Conservation (phyloP, 495 filamentous ascomycete genomes). For the Arthonia radiata region DNA sequence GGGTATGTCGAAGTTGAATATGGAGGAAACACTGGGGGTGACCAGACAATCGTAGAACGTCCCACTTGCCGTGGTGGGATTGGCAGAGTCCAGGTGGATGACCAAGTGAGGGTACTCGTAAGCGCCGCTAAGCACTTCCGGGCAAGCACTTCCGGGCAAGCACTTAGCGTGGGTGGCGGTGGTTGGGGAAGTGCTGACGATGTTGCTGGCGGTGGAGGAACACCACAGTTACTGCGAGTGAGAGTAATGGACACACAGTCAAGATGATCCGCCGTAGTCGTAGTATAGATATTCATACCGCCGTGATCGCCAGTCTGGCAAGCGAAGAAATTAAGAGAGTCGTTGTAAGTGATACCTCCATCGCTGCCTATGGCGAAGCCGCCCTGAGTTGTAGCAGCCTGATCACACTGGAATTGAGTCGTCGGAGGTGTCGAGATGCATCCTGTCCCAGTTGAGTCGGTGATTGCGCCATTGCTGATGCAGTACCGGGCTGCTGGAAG, state of each 20-base stretch:
- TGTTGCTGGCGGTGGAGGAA: no score
- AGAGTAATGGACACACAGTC: conserved; percentile 6
- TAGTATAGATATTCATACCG: conserved; percentile 10
- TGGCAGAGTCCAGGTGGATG: conserved; percentile 32
- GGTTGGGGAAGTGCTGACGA: no score
- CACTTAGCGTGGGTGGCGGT: no score
- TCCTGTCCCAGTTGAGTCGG: neutral
- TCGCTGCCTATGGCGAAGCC: conserved; percentile 12
- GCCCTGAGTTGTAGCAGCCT: neutral
- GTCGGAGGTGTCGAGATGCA: neutral
- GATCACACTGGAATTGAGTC: neutral
- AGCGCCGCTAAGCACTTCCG: conserved; percentile 22
- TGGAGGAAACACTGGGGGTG: conserved; percentile 25
- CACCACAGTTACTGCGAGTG: conserved; percentile 2
- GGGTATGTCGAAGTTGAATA: conserved; percentile 51
- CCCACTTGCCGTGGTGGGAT: conserved; percentile 24
- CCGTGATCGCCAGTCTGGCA: conserved; percentile 10
- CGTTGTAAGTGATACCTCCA: conserved; percentile 5
- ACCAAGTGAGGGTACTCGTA: conserved; percentile 44
- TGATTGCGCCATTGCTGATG: conserved; percentile 14
- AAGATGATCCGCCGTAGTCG: conserved; percentile 3
- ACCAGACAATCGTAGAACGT: conserved; percentile 30
- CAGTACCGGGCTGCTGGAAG: conserved; percentile 18
- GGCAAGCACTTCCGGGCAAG: no score
- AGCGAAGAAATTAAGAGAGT: conserved; percentile 3